These are phyloP conservation scores for Medicago lupulina DNA, from an alignment of 306 rosid species.

Conservation along the genomic window DNA sequence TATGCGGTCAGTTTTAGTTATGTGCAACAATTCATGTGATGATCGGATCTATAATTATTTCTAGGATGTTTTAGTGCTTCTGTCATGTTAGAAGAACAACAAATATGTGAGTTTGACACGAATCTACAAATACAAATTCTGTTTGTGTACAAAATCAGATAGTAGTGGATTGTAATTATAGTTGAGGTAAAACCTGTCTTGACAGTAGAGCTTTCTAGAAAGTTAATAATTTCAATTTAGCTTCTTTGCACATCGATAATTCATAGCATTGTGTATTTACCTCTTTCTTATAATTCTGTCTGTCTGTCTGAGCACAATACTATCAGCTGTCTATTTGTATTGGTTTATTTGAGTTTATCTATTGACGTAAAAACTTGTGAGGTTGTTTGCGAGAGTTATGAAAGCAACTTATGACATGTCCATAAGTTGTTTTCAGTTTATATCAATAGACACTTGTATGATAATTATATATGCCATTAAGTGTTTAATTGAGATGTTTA, in stretches of 20 bases:
- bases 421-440: not conserved
- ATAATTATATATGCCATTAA: no score
- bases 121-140: no score
- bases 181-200: no score
- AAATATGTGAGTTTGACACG: not conserved
- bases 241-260: not conserved
- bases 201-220: no score
- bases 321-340: not conserved
- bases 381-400: not conserved
- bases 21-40: constrained; percentile 12
- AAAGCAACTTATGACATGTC: not conserved
- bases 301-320: not conserved
- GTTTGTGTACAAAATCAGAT: no score
- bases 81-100: not conserved
- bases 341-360: not conserved
- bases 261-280: not conserved
- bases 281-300: not conserved
- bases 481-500: not conserved
- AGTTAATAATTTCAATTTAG: not conserved
- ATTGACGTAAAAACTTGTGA: not conserved
- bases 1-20: not conserved
- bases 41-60: constrained; percentile 32
- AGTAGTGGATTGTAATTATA: no score
- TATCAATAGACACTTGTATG: not conserved
- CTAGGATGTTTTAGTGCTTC: constrained; percentile 21